Base-by-base conservation (phyloP, 805 yeast species). In the Starmerella apis region DNA sequence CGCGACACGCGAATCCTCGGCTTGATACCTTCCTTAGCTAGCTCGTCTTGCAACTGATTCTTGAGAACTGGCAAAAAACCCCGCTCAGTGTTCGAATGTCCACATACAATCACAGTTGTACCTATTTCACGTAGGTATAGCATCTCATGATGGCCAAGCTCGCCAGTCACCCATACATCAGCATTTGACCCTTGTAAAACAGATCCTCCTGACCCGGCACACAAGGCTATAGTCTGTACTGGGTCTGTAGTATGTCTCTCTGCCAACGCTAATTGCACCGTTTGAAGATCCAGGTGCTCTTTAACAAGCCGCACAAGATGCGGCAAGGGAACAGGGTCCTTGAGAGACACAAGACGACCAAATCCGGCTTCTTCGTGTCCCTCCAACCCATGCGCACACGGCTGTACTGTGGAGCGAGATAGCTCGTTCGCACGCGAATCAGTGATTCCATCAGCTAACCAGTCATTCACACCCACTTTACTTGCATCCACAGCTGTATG, bases 401-500 rank as follows among this genome's bases (percentile, higher is more conserved):
- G 70, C 39, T 81, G 71, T 22, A 79, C 68, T 5, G 61, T 56
- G 7, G 61, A 20, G 52, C 56, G 43, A 23, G 43, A 36, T 57
- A 64, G 61, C 48, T 59, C 50, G 49, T 53, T 54, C 1, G 55
- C 53, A 1, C 64, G 62, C 25, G 24, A 16, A 0, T 65, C 61
- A 2, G 76, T 61, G 5, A 82, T 66, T 2, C 85, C 84, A 33
- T 76, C 78, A 0, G 77, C 83, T 37, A 92, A 71, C 83, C 95
- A 92, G 63, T 87, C 97, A 58, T 92, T 92, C 54, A 92, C 96
- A 20, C 98, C 98, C n/a, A 82, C 83, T 11, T 67, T 65, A 9
- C 92, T 92, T 22, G 96, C 90, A 66, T 92, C 98, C 3, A 92
- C 83, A 0, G 97, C 87, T 0, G 98, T 90, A 63, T 92, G 99